These are phyloP conservation scores for Davidsoniella neocaledoniae DNA, from an alignment of 2,329 filamentous ascomycete species.

Conservation along the genomic window DNA sequence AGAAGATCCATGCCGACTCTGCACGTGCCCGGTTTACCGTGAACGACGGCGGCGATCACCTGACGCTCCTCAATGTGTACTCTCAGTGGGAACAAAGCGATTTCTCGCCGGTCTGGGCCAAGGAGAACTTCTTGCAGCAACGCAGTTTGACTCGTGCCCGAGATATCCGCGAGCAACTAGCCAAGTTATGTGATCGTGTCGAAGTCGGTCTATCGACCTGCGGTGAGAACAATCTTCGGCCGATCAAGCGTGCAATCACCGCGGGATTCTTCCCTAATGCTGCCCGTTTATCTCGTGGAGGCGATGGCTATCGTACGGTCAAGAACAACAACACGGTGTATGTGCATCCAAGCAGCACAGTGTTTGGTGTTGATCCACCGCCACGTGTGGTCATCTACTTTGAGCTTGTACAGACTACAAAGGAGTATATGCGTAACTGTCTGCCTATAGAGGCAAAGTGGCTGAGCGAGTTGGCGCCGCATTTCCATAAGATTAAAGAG, in stretches of 20 bases:
- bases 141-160: conserved; percentile 74
- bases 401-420: conserved; percentile 64
- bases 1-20: conserved; percentile 89
- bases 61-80: conserved; percentile 82
- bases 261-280: conserved; percentile 92
- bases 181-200: conserved; percentile 82
- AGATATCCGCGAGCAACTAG: conserved; percentile 82
- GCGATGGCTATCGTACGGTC: conserved; percentile 77
- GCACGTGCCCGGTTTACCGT: conserved; percentile 77
- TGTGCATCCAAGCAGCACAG: conserved; percentile 73
- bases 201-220: conserved; percentile 59
- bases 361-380: conserved; percentile 61
- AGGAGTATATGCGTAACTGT: conserved; percentile 83
- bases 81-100: conserved; percentile 91
- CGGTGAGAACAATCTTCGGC: conserved; percentile 49
- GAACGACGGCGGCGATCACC: conserved; percentile 78
- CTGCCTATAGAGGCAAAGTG: conserved; percentile 74
- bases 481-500: conserved; percentile 88
- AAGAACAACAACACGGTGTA: conserved; percentile 81
- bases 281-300: conserved; percentile 63
- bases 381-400: conserved; percentile 75
- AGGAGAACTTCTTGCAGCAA: conserved; percentile 89
- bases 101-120: conserved; percentile 72
- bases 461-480: conserved; percentile 79
- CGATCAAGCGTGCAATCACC: conserved; percentile 76